Conservation (phyloP, 768 basidiomycete genomes). For the Lanmaoa rubissima region DNA sequence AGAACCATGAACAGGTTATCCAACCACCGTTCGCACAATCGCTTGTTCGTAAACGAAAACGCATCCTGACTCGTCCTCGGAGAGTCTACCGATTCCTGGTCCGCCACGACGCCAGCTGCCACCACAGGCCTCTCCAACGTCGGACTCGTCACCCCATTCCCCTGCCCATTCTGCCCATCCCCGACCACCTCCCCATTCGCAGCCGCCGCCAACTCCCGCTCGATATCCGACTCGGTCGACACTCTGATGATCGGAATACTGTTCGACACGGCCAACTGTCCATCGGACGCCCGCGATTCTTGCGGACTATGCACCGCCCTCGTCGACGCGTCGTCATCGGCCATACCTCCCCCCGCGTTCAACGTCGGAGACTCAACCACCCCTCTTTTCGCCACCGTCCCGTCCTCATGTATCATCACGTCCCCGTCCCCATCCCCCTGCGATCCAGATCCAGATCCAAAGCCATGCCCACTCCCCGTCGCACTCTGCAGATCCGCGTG, state of each 20-base stretch:
- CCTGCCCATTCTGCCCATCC: constrained; percentile 7
- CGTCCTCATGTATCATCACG: constrained; percentile 62
- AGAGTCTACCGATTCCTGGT: constrained; percentile 22
- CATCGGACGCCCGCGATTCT: constrained; percentile 29
- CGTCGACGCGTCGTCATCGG: constrained; percentile 72
- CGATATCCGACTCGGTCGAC: constrained; percentile 66
- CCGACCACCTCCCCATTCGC: constrained; percentile 23
- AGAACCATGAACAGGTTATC: constrained; percentile 98
- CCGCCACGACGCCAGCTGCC: constrained; percentile 36
- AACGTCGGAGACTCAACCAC: constrained; percentile 5
- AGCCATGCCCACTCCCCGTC: constrained; percentile 15
- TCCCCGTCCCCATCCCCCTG: constrained; percentile 21
- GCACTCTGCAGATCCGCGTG: constrained; percentile 59
- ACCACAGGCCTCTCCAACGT: constrained; percentile 42
- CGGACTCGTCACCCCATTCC: constrained; percentile 23
- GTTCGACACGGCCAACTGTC: constrained; percentile 3
- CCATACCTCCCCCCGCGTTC: constrained; percentile 5
- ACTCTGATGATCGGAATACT: constrained; percentile 74
- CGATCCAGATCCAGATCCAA: constrained; percentile 24
- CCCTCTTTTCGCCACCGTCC: constrained; percentile 39
- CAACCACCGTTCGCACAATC: constrained; percentile 95
- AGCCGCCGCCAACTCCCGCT: constrained; percentile 37
- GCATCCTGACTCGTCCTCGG: constrained; percentile 48
- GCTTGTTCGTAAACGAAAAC: constrained; percentile 94
- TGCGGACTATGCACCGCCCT: constrained; percentile 48